Evolutionary conservation across 768 basidiomycete genomes (phyloP).

Genomic region (Lactarius deliciosus): DNA sequence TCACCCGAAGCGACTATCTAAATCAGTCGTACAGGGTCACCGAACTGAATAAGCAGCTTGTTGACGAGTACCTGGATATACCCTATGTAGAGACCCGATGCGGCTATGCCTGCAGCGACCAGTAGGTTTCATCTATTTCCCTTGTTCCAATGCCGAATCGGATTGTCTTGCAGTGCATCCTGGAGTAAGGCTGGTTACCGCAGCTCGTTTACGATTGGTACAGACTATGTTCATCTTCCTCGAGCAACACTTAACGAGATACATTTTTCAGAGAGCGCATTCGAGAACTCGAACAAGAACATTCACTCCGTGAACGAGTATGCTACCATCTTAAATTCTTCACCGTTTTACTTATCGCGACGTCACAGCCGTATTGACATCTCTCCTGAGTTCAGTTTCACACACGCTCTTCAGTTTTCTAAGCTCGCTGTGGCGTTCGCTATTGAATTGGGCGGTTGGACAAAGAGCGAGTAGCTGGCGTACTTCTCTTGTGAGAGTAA

Average conservation of each 20-base stretch:
- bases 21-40: constrained; percentile 58
- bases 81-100: constrained; percentile 88
- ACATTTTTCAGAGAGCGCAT: constrained; percentile 53
- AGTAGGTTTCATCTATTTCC: constrained; percentile 50
- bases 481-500: neutral
- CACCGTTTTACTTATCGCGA: constrained; percentile 24
- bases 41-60: constrained; percentile 72
- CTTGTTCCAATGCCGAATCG: constrained; percentile 32
- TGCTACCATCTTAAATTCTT: constrained; percentile 36
- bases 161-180: constrained; percentile 54
- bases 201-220: constrained; percentile 80
- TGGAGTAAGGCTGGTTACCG: constrained; percentile 88
- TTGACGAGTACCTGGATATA: constrained; percentile 78
- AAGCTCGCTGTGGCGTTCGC: constrained; percentile 54
- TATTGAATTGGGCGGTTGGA: constrained; percentile 51
- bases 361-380: constrained; percentile 71
- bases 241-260: constrained; percentile 15
- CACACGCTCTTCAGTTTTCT: constrained; percentile 76
- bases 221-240: constrained; percentile 29
- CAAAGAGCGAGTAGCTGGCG: constrained; percentile 31
- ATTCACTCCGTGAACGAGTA: constrained; percentile 85
- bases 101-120: constrained; percentile 93
- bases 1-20: neutral
- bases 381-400: constrained; percentile 86
- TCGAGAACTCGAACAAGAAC: constrained; percentile 75